Percentiles rank a stretch among this genome's conserved stretches.
These are phyloP conservation scores for Hapsidospora chrysogenum DNA, from an alignment of 495 filamentous ascomycete genomes.

Conservation along the genomic window DNA sequence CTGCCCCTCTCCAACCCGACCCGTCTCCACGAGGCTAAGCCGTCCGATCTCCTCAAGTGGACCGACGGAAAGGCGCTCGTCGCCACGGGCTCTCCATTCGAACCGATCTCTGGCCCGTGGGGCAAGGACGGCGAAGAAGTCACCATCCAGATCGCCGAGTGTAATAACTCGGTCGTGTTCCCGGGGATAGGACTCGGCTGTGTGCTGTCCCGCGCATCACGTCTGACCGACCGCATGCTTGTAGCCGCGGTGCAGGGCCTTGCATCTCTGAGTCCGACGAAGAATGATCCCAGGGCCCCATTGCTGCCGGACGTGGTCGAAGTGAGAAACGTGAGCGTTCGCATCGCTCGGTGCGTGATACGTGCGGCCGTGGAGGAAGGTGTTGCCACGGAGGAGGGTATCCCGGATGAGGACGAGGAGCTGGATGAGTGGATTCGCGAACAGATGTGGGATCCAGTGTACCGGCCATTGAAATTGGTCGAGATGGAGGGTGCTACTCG, in stretches of 20 bases:
- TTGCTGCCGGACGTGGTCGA: conserved; percentile 63
- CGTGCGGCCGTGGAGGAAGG: conserved; percentile 51
- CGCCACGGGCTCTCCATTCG: conserved; percentile 74
- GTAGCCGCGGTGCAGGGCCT: conserved; percentile 63
- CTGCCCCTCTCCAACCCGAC: conserved; percentile 83
- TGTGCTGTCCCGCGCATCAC: conserved; percentile 45
- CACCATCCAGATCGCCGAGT: conserved; percentile 55
- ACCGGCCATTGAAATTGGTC: conserved; percentile 45
- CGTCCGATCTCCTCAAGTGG: conserved; percentile 63
- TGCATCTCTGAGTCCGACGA: conserved; percentile 49
- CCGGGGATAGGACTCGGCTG: conserved; percentile 72
- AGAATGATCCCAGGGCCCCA: conserved; percentile 28
- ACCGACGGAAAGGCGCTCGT: conserved; percentile 65
- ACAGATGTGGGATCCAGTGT: conserved; percentile 82
- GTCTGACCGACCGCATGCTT: conserved; percentile 63
- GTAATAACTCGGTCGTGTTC: conserved; percentile 82
- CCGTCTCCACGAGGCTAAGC: conserved; percentile 64
- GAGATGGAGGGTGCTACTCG: conserved; percentile 28
- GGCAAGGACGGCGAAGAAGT: conserved; percentile 37
- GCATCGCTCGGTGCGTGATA: conserved; percentile 69
- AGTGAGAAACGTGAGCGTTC: conserved; percentile 59
- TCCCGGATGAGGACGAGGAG: conserved; percentile 39
- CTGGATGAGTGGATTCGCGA: conserved; percentile 68
- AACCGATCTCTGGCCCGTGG: conserved; percentile 48
- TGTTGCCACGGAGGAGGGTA: conserved; percentile 40